Evolutionary conservation across 306 rosid species (phyloP), one percentile per base, ranked within the genome.

Genomic region (Trifolium fragiferum): DNA sequence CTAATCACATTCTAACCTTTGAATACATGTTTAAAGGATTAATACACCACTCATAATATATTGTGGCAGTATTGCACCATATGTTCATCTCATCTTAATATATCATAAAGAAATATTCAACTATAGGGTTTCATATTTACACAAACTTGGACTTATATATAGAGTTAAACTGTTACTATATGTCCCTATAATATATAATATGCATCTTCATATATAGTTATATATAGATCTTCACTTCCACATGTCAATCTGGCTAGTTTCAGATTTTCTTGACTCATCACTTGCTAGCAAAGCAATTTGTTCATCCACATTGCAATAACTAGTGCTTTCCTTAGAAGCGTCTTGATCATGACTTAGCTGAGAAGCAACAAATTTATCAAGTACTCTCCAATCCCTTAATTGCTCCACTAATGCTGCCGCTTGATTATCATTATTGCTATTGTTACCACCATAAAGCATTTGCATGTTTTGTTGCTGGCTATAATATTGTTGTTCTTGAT

Each of bases 331-430:
- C 80, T 86, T 82, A 68, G 87, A 77, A 73, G 61, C 78, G 64
- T 84, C 84, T 75, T 80, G 87, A 70, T 81, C 83, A 4, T 84
- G 89, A 74, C 89, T 87, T 41, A 89, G 88, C 32, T 90, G 95
- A 35, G 95, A 87, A 65, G 90, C 95, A 66, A 93, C 98, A 71
- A 84, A 87, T 69, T 93, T 90, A 76, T 90, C 96, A 2, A 90
- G 88, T 3, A 85, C 89, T 76, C 90, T 80, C 98, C 98, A 93
- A 73, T 90, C 98, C 0, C 82, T 88, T 62, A 84, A 76, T 72
- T 87, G 88, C 54, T 89, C 92, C 60, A 77, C 86, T 0, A 57
- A 35, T 6, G 2, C 40, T 7, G 8, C 35, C 4, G 82, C 81
- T 59, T 83, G 85, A 37, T 7, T 47, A 85, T 82, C 10, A 37